Evolutionary conservation across 2,329 filamentous ascomycete genomes (phyloP).

Genomic region (Dendrostoma leiphaemia): DNA sequence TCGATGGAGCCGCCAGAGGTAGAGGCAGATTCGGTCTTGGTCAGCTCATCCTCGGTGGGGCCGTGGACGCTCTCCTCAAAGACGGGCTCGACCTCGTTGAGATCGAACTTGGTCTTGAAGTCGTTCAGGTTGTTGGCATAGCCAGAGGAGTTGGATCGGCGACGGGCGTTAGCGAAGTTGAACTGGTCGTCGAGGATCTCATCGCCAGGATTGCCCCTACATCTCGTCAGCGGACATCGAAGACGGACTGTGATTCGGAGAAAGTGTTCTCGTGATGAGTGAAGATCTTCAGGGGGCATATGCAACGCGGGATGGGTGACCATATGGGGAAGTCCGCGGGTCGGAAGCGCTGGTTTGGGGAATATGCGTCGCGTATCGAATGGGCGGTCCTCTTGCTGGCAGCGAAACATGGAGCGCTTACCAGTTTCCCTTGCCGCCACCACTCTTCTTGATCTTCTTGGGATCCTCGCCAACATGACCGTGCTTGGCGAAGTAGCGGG

Average conservation of each 20-base stretch:
- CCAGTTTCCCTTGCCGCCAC: slow-evolving; percentile 92
- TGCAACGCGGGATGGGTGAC: background rate
- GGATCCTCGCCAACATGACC: slow-evolving; percentile 80
- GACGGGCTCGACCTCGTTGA: slow-evolving; percentile 83
- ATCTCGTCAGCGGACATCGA: slow-evolving; percentile 10
- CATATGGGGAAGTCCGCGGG: background rate
- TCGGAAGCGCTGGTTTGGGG: no score
- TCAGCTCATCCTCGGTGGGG: slow-evolving; percentile 54
- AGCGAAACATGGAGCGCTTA: slow-evolving; percentile 43
- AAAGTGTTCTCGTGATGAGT: background rate
- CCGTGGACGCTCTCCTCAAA: slow-evolving; percentile 87
- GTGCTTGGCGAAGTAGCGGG: slow-evolving; percentile 89
- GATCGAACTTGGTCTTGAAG: slow-evolving; percentile 97
- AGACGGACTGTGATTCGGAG: background rate
- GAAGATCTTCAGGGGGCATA: background rate
- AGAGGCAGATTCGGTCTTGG: slow-evolving; percentile 59
- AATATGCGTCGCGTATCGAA: no score
- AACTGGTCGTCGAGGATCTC: slow-evolving; percentile 83
- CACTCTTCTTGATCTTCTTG: slow-evolving; percentile 96
- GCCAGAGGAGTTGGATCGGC: slow-evolving; percentile 87
- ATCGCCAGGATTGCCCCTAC: slow-evolving; percentile 78
- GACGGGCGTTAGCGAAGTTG: slow-evolving; percentile 80
- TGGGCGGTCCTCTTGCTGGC: background rate
- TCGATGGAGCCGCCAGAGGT: slow-evolving; percentile 55
- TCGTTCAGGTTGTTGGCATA: slow-evolving; percentile 67